Evolutionary conservation across 129 eudicot genomes (phyloP), one percentile per base, ranked within the genome.

Genomic region (Sambucus nigra): DNA sequence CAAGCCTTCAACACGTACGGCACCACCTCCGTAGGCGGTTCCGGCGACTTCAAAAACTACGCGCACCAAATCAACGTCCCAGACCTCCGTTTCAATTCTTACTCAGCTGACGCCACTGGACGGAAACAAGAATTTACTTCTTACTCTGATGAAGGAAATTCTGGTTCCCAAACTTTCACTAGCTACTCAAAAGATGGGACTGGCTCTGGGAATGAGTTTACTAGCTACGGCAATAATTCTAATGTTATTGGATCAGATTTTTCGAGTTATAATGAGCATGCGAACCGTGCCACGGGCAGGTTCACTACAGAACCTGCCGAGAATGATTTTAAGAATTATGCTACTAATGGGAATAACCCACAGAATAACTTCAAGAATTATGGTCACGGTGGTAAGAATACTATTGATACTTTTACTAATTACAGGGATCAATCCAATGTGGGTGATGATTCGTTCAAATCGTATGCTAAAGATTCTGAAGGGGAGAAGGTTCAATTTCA

Each of bases 251-350:
- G 42, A 2, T 47, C 57, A 4, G 32, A 49, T 4, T 81, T 81
- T 53, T 27, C 64, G 18, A 23, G 65, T 38, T 81, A 81, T 47
- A 75, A 75, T 6, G 60, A 76, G 8, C 49, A 62, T 9, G 44
- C 75, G 2, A 76, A 81, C 19, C 78, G 68, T 11, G 83, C 27
- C 5, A n/a, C n/a, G n/a, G n/a, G n/a, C n/a, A n/a, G n/a, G n/a
- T 16, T n/a, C n/a, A n/a, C n/a, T n/a, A n/a, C n/a, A n/a, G n/a
- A n/a, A n/a, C n/a, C n/a, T n/a, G 3, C 27, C 28, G 7, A 52
- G 47, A 75, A 81, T 16, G 59, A 24, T 2, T 81, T 81, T 64
- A 70, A 76, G 5, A 47, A 76, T 1, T 81, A 81, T 32, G 76
- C 79, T 1, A 23, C 10, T 25, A 26, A 70, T 11, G 71, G 78